Evolutionary conservation across 192 early-diverging fungal genomes (phyloP), one percentile per base, ranked within the genome.

Genomic region (Entophlyctis helioformis): DNA sequence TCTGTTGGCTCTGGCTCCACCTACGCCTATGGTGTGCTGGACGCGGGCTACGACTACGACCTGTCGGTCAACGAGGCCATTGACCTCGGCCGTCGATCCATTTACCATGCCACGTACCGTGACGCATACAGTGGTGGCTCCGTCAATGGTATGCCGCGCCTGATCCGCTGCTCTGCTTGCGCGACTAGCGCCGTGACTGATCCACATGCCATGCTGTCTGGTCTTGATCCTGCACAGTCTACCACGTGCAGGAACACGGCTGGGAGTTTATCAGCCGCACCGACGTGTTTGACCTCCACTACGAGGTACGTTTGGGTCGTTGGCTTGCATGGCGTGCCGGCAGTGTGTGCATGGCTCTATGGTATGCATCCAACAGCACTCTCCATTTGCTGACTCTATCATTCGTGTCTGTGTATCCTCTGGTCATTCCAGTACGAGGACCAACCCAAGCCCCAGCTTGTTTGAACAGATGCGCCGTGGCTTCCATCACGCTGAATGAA

Each of bases 1-100:
- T 93, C 90, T 26, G 96, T 99, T 27, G 96, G 96, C 11, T 95
- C 91, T 16, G 96, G 96, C n/a, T 90, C 91, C 20, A 91, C 91
- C 18, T 99, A 89, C 70, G 96, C 96, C 8, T 99, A 99, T 63
- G 93, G 96, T 72, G 84, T 99, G 32, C 69, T 99, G 49, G 96
- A 96, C 56, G 67, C 76, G 37, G 86, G 81, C 49, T 96, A 89
- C 65, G 72, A 74, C 40, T 76, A 59, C 56, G 88, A 97, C 51
- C 51, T 99, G 63, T 66, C 69, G 4, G 71, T 78, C 2, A 75
- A 74, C 1, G 91, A 96, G 57, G 96, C 96, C 22, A 71, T 85
- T 47, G 96, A 96, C 35, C 59, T 99, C 36, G 93, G 85, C 13
- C 74, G 81, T 53, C 71, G 90, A 24, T 76, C 93, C 5, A 93